Conservation (phyloP, 345 rosid species). For the Pseudoturritis turrita region DNA sequence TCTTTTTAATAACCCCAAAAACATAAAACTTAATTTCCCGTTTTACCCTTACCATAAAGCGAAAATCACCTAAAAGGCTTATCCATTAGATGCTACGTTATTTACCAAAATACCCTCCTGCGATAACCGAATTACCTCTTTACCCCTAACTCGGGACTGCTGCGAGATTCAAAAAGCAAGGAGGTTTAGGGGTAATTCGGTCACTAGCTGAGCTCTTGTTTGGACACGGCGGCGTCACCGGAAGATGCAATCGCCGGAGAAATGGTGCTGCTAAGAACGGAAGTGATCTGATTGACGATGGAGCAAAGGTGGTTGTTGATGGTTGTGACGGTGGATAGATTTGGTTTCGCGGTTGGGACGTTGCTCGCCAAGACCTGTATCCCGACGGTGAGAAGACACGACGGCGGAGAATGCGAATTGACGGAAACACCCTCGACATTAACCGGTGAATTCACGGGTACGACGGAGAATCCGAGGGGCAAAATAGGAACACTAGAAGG, state of each 20-base stretch:
- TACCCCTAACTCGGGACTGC: background rate
- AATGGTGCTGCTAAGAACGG: conserved; percentile 40
- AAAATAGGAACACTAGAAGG: conserved; percentile 73
- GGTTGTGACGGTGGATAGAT: conserved; percentile 56
- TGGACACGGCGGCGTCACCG: conserved; percentile 6
- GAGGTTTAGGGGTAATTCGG: conserved; percentile 47
- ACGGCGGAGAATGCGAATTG: conserved; percentile 12
- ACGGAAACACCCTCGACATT: conserved; percentile 24
- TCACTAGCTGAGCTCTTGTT: conserved; percentile 19
- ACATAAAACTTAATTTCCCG: background rate
- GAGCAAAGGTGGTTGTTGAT: conserved; percentile 66
- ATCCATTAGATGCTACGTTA: conserved; percentile 25
- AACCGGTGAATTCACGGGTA: conserved; percentile 35
- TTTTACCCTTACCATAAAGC: conserved; percentile 12
- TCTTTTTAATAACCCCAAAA: background rate
- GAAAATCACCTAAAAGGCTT: background rate
- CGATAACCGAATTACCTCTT: conserved; percentile 30
- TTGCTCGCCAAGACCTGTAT: conserved; percentile 79
- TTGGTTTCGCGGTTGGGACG: conserved; percentile 64
- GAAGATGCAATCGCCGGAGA: conserved; percentile 29
- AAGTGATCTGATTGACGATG: conserved; percentile 60
- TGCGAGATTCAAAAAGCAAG: background rate
- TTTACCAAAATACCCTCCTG: conserved; percentile 16
- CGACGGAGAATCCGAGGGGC: conserved; percentile 69
- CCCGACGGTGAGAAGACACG: conserved; percentile 72